Base-by-base conservation (phyloP, 2,329 filamentous ascomycete species). In the Lecanicillium sp. region DNA sequence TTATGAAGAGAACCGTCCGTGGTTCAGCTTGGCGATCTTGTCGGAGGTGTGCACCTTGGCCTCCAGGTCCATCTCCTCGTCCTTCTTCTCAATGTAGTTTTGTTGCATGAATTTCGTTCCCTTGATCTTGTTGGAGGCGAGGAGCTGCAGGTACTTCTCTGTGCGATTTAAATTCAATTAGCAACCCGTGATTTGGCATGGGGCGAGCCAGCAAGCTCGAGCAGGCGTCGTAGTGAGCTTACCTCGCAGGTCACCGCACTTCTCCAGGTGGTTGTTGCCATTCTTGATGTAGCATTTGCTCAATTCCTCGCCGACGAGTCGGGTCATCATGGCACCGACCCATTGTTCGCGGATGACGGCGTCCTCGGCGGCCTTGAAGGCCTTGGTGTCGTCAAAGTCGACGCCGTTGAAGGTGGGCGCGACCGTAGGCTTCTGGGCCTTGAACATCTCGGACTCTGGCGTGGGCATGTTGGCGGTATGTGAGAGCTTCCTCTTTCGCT, bases 311-410 rank as follows among this genome's bases (percentile, higher is more conserved):
- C 86, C 75, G 48, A 93, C 86, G 54, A 93, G 71, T 52, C 87
- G 77, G 50, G 85, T 86, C 87, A 90, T 93, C 87, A 93, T 93
- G 65, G 84, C 83, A 65, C 81, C 83, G 51, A 93, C 86, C 88
- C 88, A 93, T 73, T 93, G 87, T 72, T 93, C 87, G 54, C 87
- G 78, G 59, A 93, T 79, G 49, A 93, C 78, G 55, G 87, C 79
- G 66, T 93, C 87, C 66, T 91, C 87, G 46, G 87, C 87, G 52
- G 83, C 82, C 74, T 91, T 93, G 64, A 93, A 75, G 58, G 81
- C 80, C 64, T 80, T 81, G 65, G 83, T 89, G 72, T 93, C 86
- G 56, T 90, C 84, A 72, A 85, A 93, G 73, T 91, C 84, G 63
- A 93, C 87, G 57, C 87, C 87, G 61, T 90, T 87, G 67, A 93